Base-by-base conservation (phyloP, 179 eudicot genomes). In the Patellifolia procumbens region DNA sequence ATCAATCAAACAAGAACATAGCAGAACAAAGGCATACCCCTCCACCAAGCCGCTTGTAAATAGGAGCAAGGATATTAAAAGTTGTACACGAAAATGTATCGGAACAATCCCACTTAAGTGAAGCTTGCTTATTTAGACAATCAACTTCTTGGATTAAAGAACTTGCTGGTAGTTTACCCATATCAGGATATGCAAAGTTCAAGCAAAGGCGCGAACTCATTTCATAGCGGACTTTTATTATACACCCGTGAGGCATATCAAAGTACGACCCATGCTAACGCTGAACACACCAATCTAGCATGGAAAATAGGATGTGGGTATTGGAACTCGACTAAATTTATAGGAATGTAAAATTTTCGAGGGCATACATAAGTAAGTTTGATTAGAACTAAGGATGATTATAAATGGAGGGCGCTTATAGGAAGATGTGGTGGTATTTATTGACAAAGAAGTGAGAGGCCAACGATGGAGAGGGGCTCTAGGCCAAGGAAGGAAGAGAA, bases 1-100 rank as follows among this genome's bases (percentile, higher is more conserved):
- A 12, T 22, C 45, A 2, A 51, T 19, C 17, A 3, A 12, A 29
- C 34, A 16, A 24, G 4, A 37, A 68, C 1, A 31, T 20, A 46
- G 13, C 16, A 15, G 24, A 29, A 10, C 4, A 28, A 13, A 22
- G 29, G 10, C n/a, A 13, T 82, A 88, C 96, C 93, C 87, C 88
- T 48, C 85, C 78, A 72, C 86, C 78, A 48, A 93, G 88, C 45
- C 97, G 85, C 81, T 93, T 93, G 86, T 88, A 92, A 77, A 92
- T 92, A 26, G 97, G 97, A 4, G 97, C 97, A 29, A 93, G 87
- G 65, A 93, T 93, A 72, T 93, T 93, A 83, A 93, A 93, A 28
- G 97, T 93, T 26, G 97, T 93, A 68, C 97, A 93, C 2, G 97
- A 89, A 80, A 92, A 79, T 4, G 76, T 63, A 4, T 68, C 58